Conservation (phyloP, 306 rosid genomes). For the Cucumis sativus region DNA sequence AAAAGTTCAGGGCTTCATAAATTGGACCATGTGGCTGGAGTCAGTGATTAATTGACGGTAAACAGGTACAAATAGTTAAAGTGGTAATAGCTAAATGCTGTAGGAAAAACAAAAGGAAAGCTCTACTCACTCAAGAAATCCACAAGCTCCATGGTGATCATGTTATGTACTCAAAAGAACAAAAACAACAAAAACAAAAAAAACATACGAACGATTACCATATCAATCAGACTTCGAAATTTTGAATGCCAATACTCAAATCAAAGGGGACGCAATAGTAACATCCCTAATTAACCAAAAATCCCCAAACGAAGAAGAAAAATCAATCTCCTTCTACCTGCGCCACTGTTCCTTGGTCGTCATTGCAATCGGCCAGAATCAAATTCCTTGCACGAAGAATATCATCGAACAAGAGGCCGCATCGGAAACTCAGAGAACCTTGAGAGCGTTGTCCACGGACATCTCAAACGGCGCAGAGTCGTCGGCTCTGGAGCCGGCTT, state of each 20-base stretch:
- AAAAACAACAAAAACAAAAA: background rate
- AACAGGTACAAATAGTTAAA: background rate
- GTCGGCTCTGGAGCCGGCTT: slow-evolving; percentile 67
- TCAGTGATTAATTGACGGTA: background rate
- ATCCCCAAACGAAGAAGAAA: background rate
- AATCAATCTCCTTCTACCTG: background rate
- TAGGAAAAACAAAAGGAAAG: background rate
- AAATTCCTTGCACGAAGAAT: slow-evolving; percentile 88
- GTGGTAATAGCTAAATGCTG: background rate
- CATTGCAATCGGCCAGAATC: slow-evolving; percentile 58
- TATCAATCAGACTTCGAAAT: background rate
- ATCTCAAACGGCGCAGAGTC: slow-evolving; percentile 81
- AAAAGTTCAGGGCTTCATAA: background rate
- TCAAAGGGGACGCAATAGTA: background rate
- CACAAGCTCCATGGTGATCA: background rate
- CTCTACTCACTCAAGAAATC: background rate
- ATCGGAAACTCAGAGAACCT: slow-evolving; percentile 85
- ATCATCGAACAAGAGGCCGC: slow-evolving; percentile 80
- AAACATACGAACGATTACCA: background rate
- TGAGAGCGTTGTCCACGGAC: slow-evolving; percentile 83
- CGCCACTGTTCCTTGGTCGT: slow-evolving; percentile 20
- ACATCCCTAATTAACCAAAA: background rate
- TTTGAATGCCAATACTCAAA: background rate
- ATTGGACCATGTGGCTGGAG: background rate
- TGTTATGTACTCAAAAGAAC: background rate